These are phyloP conservation scores for Erodium maritimum DNA, from an alignment of 345 rosid genomes.

Conservation along the genomic window DNA sequence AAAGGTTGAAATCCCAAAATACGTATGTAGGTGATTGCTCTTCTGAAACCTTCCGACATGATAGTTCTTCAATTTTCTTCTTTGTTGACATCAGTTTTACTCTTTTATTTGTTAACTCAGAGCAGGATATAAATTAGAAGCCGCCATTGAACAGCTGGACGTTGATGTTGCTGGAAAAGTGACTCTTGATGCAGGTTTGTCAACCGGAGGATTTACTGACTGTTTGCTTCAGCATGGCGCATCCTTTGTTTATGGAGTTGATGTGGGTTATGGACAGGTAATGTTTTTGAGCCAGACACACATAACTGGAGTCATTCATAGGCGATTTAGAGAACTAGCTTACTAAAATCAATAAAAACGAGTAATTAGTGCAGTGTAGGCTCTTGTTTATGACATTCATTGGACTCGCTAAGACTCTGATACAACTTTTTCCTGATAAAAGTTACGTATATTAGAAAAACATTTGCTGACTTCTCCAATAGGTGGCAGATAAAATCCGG, in stretches of 20 bases:
- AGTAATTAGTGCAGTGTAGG: too few species aligned
- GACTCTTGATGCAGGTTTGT: slow-evolving; percentile 89
- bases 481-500: slow-evolving; percentile 91
- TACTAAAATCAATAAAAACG: too few species aligned
- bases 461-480: slow-evolving; percentile 9
- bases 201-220: slow-evolving; percentile 92
- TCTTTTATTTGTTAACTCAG: slow-evolving; percentile 26
- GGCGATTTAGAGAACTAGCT: too few species aligned
- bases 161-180: slow-evolving; percentile 82
- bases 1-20: slow-evolving; percentile 78
- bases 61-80: slow-evolving; percentile 2
- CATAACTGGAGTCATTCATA: not conserved
- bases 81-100: slow-evolving; percentile 3
- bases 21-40: slow-evolving; percentile 97
- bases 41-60: slow-evolving; percentile 9
- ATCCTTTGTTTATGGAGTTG: slow-evolving; percentile 86
- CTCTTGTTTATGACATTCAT: too few species aligned
- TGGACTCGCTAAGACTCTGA: too few species aligned
- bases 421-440: too few species aligned
- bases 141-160: slow-evolving; percentile 74
- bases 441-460: too few species aligned
- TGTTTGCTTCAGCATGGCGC: slow-evolving; percentile 94
- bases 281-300: not conserved
- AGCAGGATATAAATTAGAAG: slow-evolving; percentile 90
- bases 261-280: slow-evolving; percentile 97